A percentile compares a stretch with the other conserved stretches of the same genome.
Evolutionary conservation across 2,329 filamentous ascomycete species (phyloP).

Genomic region (Alternaria postmessia): DNA sequence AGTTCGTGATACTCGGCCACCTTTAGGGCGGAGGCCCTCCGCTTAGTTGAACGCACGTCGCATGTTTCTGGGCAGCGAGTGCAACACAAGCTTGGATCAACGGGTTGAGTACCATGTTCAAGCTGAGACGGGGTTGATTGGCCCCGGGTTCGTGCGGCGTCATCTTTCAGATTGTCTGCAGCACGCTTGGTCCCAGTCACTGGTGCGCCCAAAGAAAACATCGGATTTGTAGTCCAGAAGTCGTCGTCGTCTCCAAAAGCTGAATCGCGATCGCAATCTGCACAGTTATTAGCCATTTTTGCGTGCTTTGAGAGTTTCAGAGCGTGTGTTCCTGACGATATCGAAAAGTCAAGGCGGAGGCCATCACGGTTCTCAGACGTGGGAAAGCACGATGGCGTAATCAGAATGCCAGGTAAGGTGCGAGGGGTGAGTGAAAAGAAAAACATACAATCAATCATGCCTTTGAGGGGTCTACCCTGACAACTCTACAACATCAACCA

Average conservation of each 20-base stretch:
- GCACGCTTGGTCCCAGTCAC: constrained; percentile 46
- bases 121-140: constrained; percentile 6
- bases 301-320: constrained; percentile 8
- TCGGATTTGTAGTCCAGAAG: constrained; percentile 34
- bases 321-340: constrained; percentile 6
- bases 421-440: background rate
- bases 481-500: background rate
- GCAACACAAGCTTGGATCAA: constrained; percentile 36
- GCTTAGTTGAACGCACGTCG: constrained; percentile 41
- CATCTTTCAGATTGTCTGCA: constrained; percentile 32
- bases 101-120: constrained; percentile 14
- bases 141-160: constrained; percentile 16
- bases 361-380: constrained; percentile 17
- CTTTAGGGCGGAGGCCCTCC: constrained; percentile 42
- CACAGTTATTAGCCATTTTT: constrained; percentile 40
- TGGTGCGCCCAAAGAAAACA: constrained; percentile 37
- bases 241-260: constrained; percentile 44
- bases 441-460: constrained; percentile 9
- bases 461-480: background rate
- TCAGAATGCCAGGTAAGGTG: constrained; percentile 1
- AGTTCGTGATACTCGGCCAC: constrained; percentile 43
- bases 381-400: constrained; percentile 8
- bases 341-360: constrained; percentile 13
- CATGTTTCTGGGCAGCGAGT: constrained; percentile 28
- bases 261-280: constrained; percentile 44